Evolutionary conservation across 805 yeast genomes (phyloP), one percentile per base, ranked within the genome.

Genomic region (Candida sonorensis): DNA sequence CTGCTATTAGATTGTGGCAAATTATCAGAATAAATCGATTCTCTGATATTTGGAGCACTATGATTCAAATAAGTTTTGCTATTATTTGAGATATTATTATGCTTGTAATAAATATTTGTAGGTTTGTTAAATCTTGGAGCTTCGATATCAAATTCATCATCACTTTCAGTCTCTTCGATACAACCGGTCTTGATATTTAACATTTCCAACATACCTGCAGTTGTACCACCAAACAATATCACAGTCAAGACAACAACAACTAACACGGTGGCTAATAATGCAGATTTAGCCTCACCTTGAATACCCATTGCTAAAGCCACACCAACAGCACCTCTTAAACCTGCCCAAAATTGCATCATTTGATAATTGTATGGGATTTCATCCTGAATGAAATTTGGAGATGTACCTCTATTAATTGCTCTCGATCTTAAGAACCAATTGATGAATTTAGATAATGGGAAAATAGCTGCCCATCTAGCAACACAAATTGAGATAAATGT

Each of bases 281-380:
- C 78, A 52, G 80, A 78, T 42, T 88, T 90, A 35, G 84, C 78
- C 51, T 90, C 96, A 39, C 97, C 98, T 59, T 85, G 95, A 25
- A 92, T 64, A 10, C 98, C 98, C 77, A 94, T 86, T 0, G 98
- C 98, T 50, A 92, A 70, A 0, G 98, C 99, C 4, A 92, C 99
- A 43, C 99, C 99, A 22, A 92, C 99, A 1, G 99, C 99, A 38
- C 99, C 99, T 52, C 99, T 71, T 35, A 92, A 66, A 4, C 99
- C 99, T 3, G 98, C 98, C 99, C 99, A 92, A 57, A 92, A 92
- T 31, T 90, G 86, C 98, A 92, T 92, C 84, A 87, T 86, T 61
- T 92, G 98, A 58, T 92, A 92, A 40, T 81, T 85, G 49, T 85
- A 90, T 17, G 95, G 92, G 40, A 92, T 87, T 60, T 90, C 97